phyloP scores from a whole-genome alignment of 345 rosid species.

The Turnera subulata region DNA sequence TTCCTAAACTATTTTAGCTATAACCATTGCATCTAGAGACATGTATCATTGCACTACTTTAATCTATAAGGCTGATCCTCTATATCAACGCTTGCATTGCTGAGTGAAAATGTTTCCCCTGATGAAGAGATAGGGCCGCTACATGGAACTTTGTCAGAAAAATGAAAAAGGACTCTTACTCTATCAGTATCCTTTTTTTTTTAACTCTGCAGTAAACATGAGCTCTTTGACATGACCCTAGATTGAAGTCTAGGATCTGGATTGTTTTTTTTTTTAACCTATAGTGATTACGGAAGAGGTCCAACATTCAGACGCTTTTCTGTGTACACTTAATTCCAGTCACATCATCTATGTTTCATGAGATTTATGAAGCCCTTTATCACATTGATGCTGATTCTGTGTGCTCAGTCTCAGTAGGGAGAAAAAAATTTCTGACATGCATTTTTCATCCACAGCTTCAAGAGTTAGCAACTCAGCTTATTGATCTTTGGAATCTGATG shows the following conservation, averaged over 20 bases:
- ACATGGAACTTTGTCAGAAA: not conserved
- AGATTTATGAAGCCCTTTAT: not conserved
- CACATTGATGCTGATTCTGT: not conserved
- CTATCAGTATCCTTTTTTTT: not conserved
- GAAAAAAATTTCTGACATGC: constrained; percentile 9
- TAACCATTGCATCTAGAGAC: too few relatives aligned
- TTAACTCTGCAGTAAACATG: not conserved
- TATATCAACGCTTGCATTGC: not conserved
- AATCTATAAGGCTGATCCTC: constrained; percentile 2
- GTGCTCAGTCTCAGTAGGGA: not conserved
- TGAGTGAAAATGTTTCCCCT: not conserved
- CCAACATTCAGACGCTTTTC: not conserved
- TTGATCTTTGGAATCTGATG: constrained; percentile 98
- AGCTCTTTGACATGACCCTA: too few relatives aligned
- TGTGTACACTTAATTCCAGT: not conserved
- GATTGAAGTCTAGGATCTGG: too few relatives aligned
- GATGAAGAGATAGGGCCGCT: not conserved
- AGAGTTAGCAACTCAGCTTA: constrained; percentile 79
- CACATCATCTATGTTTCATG: not conserved
- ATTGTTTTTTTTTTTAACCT: too few relatives aligned
- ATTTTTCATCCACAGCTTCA: constrained; percentile 59
- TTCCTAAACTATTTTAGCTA: too few relatives aligned
- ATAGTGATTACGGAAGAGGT: not conserved
- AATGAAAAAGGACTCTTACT: not conserved
- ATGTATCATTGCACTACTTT: not conserved